Base-by-base conservation (phyloP, 2,329 filamentous ascomycete genomes). In the Corinectria fuckeliana region DNA sequence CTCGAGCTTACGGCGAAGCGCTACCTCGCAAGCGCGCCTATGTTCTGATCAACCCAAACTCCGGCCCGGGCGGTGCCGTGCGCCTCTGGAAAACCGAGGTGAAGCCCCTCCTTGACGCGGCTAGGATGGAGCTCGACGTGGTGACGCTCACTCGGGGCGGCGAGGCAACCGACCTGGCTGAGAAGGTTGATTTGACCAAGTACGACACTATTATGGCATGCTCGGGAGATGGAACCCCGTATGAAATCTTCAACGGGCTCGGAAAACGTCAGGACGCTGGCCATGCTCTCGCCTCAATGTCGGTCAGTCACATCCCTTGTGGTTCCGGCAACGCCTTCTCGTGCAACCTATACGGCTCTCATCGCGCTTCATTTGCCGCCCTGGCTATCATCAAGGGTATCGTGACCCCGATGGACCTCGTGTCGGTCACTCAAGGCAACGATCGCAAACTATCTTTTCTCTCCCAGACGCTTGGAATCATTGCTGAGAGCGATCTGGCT, bases 251-350 rank as follows among this genome's bases (percentile, higher is more conserved):
- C 80, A 98, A 99, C 72, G 95, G 95, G 0, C 79, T 99, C 28
- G 93, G 86, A 13, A 89, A 87, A 76, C 88, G 92, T 36, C 72
- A 83, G 4, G 91, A 97, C 76, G 93, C 93, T 18, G 81, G 82
- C 28, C 84, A 84, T 55, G 95, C 94, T 0, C 78, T 99, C 60
- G 79, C 82, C 20, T 91, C 89, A 69, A 78, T 98, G 13, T 91
- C 95, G 1, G 88, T 99, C 2, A 89, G 88, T 20, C 92, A 97
- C 71, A 83, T 99, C 32, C 95, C 95, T 1, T 96, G 93, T 72
- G 95, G 95, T 13, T 95, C 91, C 49, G 95, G 95, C 5, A 99
- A 99, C 75, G 95, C 92, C 20, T 91, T 98, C 88, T 91, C 91
- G 63, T 89, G 90, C 79, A 98, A 97, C 74, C 78, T 96, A 45